Evolutionary conservation across 495 filamentous ascomycete species (phyloP), one percentile per base, ranked within the genome.

Genomic region (Entonaema liquescens): DNA sequence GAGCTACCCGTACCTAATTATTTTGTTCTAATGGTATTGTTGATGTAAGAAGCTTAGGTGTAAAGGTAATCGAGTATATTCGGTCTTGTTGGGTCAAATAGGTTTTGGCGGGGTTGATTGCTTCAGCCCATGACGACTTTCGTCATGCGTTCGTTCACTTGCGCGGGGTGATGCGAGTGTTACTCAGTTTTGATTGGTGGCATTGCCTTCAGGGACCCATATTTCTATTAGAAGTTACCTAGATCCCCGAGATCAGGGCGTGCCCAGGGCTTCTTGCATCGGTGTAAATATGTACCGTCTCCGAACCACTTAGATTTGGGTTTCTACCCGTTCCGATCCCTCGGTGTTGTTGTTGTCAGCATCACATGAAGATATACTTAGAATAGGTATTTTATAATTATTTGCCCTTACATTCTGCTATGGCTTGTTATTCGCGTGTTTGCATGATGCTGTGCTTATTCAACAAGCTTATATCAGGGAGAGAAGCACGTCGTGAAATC

Each of bases 101-200:
- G 57, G 52, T 62, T 69, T 67, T 64, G 69, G 69, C 64, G 69
- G 69, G 69, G 69, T 72, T 54, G 59, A 38, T 40, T 66, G 44
- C 33, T 35, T 59, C 42, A 47, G 21, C 21, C 47, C 53, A 33
- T 47, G 25, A 62, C 21, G n/a, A 62, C 52, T 47, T 67, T 62
- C 69, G 64, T 72, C 69, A 72, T 72, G 49, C 38, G 64, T 53
- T 56, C 40, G 44, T 44, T 42, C 56, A 40, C 31, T 52, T 28
- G 64, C 59, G 70, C 64, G 70, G 70, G 70, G 70, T 72, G 63
- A 53, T 64, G 54, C 50, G 17, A 53, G 33, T 28, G 15, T 25
- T 53, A 28, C 11, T 11, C 9, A 3, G 28, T n/a, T 42, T 3
- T 65, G 21, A 65, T 72, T 72, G 70, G 70, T 31, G 36, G 50